These are phyloP conservation scores for Hypoxylon subgilvum DNA, from an alignment of 495 filamentous ascomycete genomes.

Conservation along the genomic window DNA sequence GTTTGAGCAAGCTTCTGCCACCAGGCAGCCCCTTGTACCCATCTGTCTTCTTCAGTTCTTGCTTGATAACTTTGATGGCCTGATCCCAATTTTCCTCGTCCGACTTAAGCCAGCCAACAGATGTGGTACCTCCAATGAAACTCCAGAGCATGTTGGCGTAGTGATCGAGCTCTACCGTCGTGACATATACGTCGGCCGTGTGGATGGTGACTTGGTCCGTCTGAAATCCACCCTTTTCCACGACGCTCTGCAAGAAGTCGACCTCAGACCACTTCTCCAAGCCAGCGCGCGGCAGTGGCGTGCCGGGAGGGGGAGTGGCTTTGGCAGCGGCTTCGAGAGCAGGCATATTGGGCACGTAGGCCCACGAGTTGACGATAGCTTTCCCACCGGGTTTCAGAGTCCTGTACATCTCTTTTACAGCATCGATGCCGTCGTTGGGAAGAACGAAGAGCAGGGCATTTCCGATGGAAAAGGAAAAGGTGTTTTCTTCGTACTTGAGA, in stretches of 20 bases:
- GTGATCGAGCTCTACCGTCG: conserved; percentile 9
- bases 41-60: conserved; percentile 23
- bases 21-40: conserved; percentile 9
- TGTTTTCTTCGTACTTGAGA: conserved; percentile 22
- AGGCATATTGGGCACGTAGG: conserved; percentile 1
- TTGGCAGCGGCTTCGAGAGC: conserved; percentile 5
- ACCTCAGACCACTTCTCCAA: conserved; percentile 16
- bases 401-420: conserved; percentile 25
- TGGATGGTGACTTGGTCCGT: conserved; percentile 12
- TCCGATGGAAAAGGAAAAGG: conserved; percentile 16
- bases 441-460: conserved; percentile 27
- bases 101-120: conserved; percentile 19
- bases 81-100: conserved; percentile 33
- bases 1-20: background rate
- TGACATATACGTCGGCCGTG: background rate
- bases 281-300: conserved; percentile 8
- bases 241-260: conserved; percentile 4
- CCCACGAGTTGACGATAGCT: conserved; percentile 25
- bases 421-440: conserved; percentile 21
- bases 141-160: conserved; percentile 23
- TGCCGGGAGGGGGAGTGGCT: conserved; percentile 11
- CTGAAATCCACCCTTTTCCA: conserved; percentile 18
- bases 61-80: conserved; percentile 23
- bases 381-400: conserved; percentile 27
- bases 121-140: conserved; percentile 19